phyloP scores from a whole-genome alignment of 805 yeast species.

The Yamadazyma paraphyllophila region DNA sequence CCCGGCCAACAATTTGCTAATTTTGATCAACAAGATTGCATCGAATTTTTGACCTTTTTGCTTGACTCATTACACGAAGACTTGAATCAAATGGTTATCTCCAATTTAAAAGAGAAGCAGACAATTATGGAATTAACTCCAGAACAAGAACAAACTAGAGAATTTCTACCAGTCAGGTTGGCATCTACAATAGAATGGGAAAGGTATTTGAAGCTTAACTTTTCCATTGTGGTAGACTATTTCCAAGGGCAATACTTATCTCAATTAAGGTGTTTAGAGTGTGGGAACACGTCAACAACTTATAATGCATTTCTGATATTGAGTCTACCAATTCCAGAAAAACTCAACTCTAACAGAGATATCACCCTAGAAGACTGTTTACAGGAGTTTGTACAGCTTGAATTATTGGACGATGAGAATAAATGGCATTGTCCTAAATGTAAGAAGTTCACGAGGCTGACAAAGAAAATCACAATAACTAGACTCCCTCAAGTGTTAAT shows the following conservation, averaged over 20 bases:
- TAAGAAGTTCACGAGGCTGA: slow-evolving; percentile 56
- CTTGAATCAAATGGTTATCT: slow-evolving; percentile 58
- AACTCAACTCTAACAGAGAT: slow-evolving; percentile 21
- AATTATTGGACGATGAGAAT: slow-evolving; percentile 71
- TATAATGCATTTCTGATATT: slow-evolving; percentile 79
- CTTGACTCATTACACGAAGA: slow-evolving; percentile 83
- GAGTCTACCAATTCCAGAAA: slow-evolving; percentile 73
- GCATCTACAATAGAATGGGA: slow-evolving; percentile 95
- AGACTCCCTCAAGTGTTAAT: slow-evolving; percentile 76
- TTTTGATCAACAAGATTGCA: slow-evolving; percentile 79
- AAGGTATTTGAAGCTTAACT: slow-evolving; percentile 72
- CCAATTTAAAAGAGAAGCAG: slow-evolving; percentile 29
- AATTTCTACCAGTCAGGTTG: slow-evolving; percentile 66
- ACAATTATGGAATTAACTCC: slow-evolving; percentile 46
- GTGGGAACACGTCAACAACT: slow-evolving; percentile 78
- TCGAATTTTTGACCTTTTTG: slow-evolving; percentile 73
- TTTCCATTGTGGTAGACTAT: slow-evolving; percentile 73
- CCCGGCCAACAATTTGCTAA: slow-evolving; percentile 57
- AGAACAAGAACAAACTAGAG: slow-evolving; percentile 72
- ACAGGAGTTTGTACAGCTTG: slow-evolving; percentile 72
- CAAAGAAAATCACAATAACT: slow-evolving; percentile 70
- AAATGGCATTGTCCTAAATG: slow-evolving; percentile 85
- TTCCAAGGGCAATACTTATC: slow-evolving; percentile 90
- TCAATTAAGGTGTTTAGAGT: slow-evolving; percentile 68
- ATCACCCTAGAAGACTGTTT: slow-evolving; percentile 61